A percentile compares a stretch with the other conserved stretches of the same genome.
Conservation (phyloP, 108 stramenopile genomes). For the Skeletonema tropicum region DNA sequence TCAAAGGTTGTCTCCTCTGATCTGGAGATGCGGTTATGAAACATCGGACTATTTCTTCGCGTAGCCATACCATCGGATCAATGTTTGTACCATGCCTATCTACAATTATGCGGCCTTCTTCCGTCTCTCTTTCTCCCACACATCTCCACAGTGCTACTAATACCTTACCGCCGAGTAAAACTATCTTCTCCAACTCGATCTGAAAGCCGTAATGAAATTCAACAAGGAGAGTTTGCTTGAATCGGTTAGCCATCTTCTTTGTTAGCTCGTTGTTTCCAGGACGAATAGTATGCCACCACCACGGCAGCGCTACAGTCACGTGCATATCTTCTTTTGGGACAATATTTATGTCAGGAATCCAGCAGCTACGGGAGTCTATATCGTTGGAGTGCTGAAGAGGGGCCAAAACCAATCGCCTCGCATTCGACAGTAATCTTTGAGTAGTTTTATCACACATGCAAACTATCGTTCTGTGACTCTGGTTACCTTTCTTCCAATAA, state of each 20-base stretch:
- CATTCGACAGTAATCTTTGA: conserved; percentile 37
- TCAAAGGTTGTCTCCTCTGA: conserved; percentile 43
- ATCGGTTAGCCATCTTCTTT: conserved; percentile 39
- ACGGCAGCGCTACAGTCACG: conserved; percentile 59
- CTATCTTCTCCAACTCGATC: conserved; percentile 60
- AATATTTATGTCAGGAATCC: conserved; percentile 58
- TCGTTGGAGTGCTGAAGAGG: conserved; percentile 50
- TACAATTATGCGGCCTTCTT: conserved; percentile 35
- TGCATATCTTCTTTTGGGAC: conserved; percentile 62
- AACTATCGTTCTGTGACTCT: conserved; percentile 59
- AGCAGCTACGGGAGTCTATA: conserved; percentile 41
- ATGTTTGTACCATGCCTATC: conserved; percentile 58
- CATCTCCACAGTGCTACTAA: conserved; percentile 65
- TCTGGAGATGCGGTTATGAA: conserved; percentile 59
- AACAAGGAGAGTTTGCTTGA: conserved; percentile 55
- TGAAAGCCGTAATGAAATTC: conserved; percentile 67
- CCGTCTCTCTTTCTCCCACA: conserved; percentile 56
- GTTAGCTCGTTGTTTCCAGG: conserved; percentile 50
- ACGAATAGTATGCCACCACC: conserved; percentile 72
- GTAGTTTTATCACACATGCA: conserved; percentile 54
- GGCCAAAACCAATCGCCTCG: conserved; percentile 42
- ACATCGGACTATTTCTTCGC: conserved; percentile 62
- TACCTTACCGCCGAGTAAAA: conserved; percentile 61
- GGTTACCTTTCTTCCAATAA: conserved; percentile 47
- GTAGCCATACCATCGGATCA: conserved; percentile 57